Evolutionary conservation across 495 filamentous ascomycete species (phyloP).

Genomic region (Penicillium nucicola): DNA sequence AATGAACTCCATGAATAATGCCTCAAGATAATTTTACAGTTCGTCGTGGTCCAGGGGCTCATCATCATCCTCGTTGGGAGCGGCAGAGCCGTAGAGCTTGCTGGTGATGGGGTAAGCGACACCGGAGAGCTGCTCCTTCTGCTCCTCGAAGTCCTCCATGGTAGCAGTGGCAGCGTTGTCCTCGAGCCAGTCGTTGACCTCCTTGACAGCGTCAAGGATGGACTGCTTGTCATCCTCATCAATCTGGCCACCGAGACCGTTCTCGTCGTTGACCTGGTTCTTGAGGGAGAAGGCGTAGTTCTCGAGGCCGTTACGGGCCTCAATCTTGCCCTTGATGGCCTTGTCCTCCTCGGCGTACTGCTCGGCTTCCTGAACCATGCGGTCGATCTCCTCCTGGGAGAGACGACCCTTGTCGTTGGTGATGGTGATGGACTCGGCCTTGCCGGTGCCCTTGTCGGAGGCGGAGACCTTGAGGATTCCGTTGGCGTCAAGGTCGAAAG

Average conservation of each 20-base stretch:
- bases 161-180: conserved; percentile 86
- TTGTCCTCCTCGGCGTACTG: conserved; percentile 99
- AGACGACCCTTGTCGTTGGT: conserved; percentile 98
- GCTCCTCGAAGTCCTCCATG: conserved; percentile 96
- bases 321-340: conserved; percentile 89
- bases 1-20: conserved; percentile 44
- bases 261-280: conserved; percentile 98
- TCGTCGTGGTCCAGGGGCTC: conserved; percentile 83
- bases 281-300: conserved; percentile 97
- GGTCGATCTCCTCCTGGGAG: conserved; percentile 93
- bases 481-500: conserved; percentile 96
- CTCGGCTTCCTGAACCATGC: conserved; percentile 96
- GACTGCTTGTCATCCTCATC: conserved; percentile 98
- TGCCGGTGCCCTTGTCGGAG: conserved; percentile 94
- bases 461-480: conserved; percentile 96
- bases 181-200: conserved; percentile 94
- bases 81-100: conserved; percentile 79
- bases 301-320: conserved; percentile 92
- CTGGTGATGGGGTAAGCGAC: conserved; percentile 98
- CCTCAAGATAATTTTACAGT: conserved; percentile 63
- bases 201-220: conserved; percentile 95
- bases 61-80: conserved; percentile 62
- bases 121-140: conserved; percentile 96
- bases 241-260: conserved; percentile 96
- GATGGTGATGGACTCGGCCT: conserved; percentile 94